Base-by-base conservation (phyloP, 441 rosid species). In the Syzygium malaccense region DNA sequence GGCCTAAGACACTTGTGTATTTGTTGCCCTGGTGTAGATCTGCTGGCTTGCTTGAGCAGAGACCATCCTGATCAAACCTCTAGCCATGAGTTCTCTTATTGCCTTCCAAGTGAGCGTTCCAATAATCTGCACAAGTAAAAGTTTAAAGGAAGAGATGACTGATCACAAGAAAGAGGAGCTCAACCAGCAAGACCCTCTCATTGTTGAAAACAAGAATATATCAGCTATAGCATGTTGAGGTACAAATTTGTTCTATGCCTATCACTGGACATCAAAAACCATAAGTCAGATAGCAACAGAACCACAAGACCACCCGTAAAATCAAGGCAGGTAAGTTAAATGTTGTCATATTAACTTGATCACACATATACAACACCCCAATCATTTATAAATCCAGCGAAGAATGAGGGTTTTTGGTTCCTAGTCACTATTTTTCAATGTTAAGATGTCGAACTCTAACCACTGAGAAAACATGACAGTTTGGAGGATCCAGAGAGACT, bases 31-130 rank as follows among this genome's bases (percentile, higher is more conserved):
- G 58, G 86, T 84, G 86, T 49, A 84, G 56, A 84, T 84, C 56
- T 84, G 86, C 86, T 49, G 86, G 86, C 86, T 84, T 18, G 86
- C 33, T 51, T 84, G 57, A 48, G 86, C 2, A 32, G 56, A 83
- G 30, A 84, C 37, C 86, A 84, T 84, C 86, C 86, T 51, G 58
- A 85, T 85, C 33, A 85, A 56, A 54, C 62, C 86, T 54, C 86
- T 54, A 54, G 60, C 48, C 86, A 85, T 30, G 58, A 54, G 55
- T 54, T 85, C 86, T 25, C 58, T 85, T 32, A 85, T 54, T 85
- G 86, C 86, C 58, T 56, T 85, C 45, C 17, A 28, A 3, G 86
- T 5, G 32, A 54, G 62, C 17, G 62, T 54, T n/a, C 86, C 48
- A 10, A 54, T 85, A 56, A 54, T 3, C 86, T 85, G 45, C 78